A percentile compares a stretch with the other conserved stretches of the same genome.
Conservation (phyloP, 257 asterid genomes). For the Haberlea rhodopensis region DNA sequence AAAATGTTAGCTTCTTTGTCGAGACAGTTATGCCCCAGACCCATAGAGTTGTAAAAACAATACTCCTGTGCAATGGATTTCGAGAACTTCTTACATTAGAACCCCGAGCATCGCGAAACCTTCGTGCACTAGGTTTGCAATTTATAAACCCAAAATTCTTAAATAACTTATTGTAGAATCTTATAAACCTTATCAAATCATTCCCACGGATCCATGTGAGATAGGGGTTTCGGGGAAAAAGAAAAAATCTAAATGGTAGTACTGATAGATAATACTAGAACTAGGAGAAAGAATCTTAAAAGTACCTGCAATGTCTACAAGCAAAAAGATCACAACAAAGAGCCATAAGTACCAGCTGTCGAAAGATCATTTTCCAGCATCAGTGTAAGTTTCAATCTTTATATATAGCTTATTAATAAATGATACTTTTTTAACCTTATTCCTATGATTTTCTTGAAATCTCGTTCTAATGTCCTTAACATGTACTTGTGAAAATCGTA, state of each 20-base stretch:
- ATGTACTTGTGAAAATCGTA: slow-evolving; percentile 72
- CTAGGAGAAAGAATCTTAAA: neutral
- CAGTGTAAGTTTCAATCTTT: slow-evolving; percentile 20
- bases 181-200: too few relatives aligned
- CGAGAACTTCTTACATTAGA: too few relatives aligned
- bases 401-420: neutral
- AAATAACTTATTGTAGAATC: too few relatives aligned
- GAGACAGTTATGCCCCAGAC: neutral
- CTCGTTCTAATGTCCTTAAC: slow-evolving; percentile 70
- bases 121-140: too few relatives aligned
- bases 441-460: slow-evolving; percentile 80
- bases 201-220: too few relatives aligned
- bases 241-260: too few relatives aligned
- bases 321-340: slow-evolving; percentile 76
- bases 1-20: neutral
- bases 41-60: too few relatives aligned
- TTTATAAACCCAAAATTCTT: too few relatives aligned
- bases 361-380: slow-evolving; percentile 24
- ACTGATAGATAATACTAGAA: too few relatives aligned
- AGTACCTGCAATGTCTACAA: slow-evolving; percentile 74
- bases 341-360: slow-evolving; percentile 93
- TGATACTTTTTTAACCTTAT: slow-evolving; percentile 48
- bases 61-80: too few relatives aligned
- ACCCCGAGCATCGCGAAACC: too few relatives aligned
- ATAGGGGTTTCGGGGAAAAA: too few relatives aligned